phyloP scores from a whole-genome alignment of 495 filamentous ascomycete genomes.

The Penicillium soppii region DNA sequence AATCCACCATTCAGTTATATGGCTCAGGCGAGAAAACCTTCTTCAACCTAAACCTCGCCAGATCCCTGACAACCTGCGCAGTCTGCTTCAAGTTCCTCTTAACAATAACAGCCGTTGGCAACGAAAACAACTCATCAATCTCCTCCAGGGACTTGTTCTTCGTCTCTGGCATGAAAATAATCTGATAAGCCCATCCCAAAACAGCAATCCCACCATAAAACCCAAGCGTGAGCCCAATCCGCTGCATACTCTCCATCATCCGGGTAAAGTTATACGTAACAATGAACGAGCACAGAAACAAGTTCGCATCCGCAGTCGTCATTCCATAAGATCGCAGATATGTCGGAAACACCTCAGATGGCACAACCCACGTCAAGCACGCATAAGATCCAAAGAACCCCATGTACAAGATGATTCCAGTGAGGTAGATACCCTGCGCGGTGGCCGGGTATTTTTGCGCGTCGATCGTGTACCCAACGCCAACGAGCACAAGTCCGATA shows the following conservation, averaged over 20 bases:
- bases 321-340: constrained; percentile 62
- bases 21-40: constrained; percentile 38
- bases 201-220: constrained; percentile 63
- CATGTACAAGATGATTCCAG: constrained; percentile 59
- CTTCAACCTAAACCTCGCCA: constrained; percentile 27
- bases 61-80: constrained; percentile 30
- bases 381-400: constrained; percentile 64
- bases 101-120: constrained; percentile 56
- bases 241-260: constrained; percentile 57
- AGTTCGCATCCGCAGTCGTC: constrained; percentile 54
- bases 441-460: constrained; percentile 32
- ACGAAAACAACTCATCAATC: constrained; percentile 57
- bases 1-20: constrained; percentile 7
- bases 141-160: constrained; percentile 64
- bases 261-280: constrained; percentile 63
- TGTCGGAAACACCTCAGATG: constrained; percentile 59
- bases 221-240: constrained; percentile 55
- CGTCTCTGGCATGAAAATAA: constrained; percentile 63
- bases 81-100: constrained; percentile 47
- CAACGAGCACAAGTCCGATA: constrained; percentile 57
- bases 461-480: constrained; percentile 50
- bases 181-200: constrained; percentile 57
- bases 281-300: constrained; percentile 61
- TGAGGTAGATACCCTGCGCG: constrained; percentile 53
- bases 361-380: constrained; percentile 62